Conservation (phyloP, 2,329 filamentous ascomycete genomes). For the Colletotrichum simmondsii region DNA sequence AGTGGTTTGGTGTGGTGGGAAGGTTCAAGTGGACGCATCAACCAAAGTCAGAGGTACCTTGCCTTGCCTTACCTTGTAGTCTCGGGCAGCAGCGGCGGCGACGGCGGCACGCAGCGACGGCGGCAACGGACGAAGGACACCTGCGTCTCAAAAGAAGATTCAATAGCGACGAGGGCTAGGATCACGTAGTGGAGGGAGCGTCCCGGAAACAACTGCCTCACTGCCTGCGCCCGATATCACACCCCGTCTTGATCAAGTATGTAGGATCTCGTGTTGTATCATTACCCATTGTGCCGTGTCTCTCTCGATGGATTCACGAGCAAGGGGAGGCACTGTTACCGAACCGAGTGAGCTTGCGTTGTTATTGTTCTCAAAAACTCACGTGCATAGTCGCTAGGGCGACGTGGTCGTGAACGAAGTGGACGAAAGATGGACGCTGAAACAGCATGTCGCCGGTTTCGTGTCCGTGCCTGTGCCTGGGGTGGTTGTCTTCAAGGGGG, state of each 20-base stretch:
- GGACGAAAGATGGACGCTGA: slow-evolving; percentile 22
- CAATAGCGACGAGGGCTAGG: neutral
- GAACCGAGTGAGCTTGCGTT: neutral
- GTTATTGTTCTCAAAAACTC: neutral
- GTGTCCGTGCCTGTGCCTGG: slow-evolving; percentile 12
- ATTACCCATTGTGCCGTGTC: neutral
- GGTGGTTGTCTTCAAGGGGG: neutral
- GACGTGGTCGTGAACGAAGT: slow-evolving; percentile 24
- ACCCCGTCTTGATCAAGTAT: neutral
- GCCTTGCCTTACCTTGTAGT: too few species aligned
- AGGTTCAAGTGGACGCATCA: slow-evolving; percentile 10
- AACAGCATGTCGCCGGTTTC: slow-evolving; percentile 33
- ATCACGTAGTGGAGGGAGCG: neutral
- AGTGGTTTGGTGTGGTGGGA: slow-evolving; percentile 17
- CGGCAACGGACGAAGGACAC: neutral
- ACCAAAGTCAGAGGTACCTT: neutral
- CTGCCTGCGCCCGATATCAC: neutral
- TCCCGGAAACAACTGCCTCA: neutral
- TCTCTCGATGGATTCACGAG: neutral
- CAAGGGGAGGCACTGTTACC: neutral
- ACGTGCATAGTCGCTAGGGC: slow-evolving; percentile 9
- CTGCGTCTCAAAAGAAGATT: neutral
- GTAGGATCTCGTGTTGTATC: neutral
- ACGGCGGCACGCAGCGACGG: neutral
- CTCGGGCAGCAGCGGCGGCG: neutral